phyloP scores from a whole-genome alignment of 2,329 filamentous ascomycete species.

The Fusarium praegraminearum region DNA sequence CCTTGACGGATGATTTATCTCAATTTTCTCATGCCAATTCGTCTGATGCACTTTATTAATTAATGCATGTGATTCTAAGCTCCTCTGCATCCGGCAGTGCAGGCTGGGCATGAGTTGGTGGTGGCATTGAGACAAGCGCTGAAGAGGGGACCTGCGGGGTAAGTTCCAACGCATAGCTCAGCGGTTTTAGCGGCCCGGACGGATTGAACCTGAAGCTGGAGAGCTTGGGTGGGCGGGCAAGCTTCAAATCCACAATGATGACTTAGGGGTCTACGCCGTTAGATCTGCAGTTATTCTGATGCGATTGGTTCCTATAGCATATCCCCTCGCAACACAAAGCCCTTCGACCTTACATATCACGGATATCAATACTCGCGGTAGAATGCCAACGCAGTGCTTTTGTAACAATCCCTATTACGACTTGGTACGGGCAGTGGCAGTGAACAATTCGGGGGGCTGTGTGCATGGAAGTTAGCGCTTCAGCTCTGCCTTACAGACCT shows the following conservation, averaged over 20 bases:
- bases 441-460: constrained; percentile 1
- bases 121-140: constrained; percentile 13
- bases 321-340: background rate
- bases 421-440: constrained; percentile 8
- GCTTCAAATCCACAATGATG: background rate
- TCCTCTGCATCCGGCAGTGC: background rate
- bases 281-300: background rate
- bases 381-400: background rate
- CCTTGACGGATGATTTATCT: background rate
- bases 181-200: constrained; percentile 2
- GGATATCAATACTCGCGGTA: background rate
- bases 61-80: constrained; percentile 24
- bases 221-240: background rate
- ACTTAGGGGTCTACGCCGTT: background rate
- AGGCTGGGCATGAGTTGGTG: constrained; percentile 2
- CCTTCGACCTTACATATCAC: background rate
- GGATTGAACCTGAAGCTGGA: background rate
- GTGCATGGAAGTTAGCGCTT: background rate
- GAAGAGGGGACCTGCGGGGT: constrained; percentile 37
- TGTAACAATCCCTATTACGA: background rate
- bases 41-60: constrained; percentile 3
- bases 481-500: background rate
- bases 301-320: background rate
- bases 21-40: background rate
- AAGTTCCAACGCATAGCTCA: constrained; percentile 2